Percentiles rank a stretch among this genome's conserved stretches.
These are phyloP conservation scores for Starmera stellimalicola DNA, from an alignment of 1,139 yeast genomes.

Conservation along the genomic window DNA sequence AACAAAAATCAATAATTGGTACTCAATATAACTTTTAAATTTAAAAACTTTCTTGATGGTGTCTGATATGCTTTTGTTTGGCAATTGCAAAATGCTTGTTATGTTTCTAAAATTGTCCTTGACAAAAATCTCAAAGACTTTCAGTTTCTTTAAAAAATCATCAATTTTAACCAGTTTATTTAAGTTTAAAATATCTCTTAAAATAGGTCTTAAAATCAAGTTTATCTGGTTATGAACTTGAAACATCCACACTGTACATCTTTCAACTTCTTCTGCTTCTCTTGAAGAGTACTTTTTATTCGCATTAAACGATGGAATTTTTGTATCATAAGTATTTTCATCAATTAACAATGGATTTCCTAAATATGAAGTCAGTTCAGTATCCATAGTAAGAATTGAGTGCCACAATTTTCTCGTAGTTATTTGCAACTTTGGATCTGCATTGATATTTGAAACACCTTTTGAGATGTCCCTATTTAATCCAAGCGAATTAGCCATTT, in stretches of 20 bases:
- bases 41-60: slow-evolving; percentile 15
- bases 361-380: slow-evolving; percentile 26
- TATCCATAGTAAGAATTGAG: slow-evolving; percentile 30
- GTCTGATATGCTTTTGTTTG: slow-evolving; percentile 9
- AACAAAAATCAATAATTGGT: slow-evolving; percentile 16
- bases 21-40: slow-evolving; percentile 18
- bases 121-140: slow-evolving; percentile 13
- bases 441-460: slow-evolving; percentile 23
- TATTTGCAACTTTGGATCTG: slow-evolving; percentile 23
- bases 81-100: slow-evolving; percentile 12
- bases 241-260: slow-evolving; percentile 14
- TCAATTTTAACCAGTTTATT: slow-evolving; percentile 10
- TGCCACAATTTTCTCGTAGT: slow-evolving; percentile 43
- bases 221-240: slow-evolving; percentile 16
- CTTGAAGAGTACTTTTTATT: slow-evolving; percentile 6
- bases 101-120: slow-evolving; percentile 10
- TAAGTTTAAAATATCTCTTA: slow-evolving; percentile 17
- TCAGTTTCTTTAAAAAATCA: slow-evolving; percentile 13
- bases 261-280: slow-evolving; percentile 12
- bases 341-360: slow-evolving; percentile 33
- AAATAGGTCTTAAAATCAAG: slow-evolving; percentile 13
- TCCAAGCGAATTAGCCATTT: slow-evolving; percentile 41
- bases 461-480: slow-evolving; percentile 41
- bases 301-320: slow-evolving; percentile 23
- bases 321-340: slow-evolving; percentile 29